Evolutionary conservation across 1,139 yeast species (phyloP), one percentile per base, ranked within the genome.

Genomic region (Casaregolazyma suthepensis): DNA sequence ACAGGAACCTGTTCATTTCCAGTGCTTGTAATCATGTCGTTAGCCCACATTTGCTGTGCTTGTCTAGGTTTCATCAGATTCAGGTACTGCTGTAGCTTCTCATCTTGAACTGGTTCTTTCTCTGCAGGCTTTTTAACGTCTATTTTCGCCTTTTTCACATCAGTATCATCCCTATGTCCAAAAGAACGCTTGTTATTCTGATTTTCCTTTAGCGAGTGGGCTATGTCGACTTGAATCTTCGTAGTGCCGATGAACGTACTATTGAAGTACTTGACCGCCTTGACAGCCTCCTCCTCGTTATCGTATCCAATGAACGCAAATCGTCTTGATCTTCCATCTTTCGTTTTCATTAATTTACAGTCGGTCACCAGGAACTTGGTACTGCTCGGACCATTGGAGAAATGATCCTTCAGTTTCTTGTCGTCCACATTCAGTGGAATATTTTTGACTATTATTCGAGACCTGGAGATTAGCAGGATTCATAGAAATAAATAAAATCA

Each of bases 371-470:
- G 68, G 23, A 63, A 62, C 50, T 82, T 82, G 19, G 37, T 37
- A 37, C 43, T 35, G 5, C n/a, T 15, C 12, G 43, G 45, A 13
- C 50, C 50, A 7, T 47, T 47, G 38, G 77, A 68, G 66, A 93
- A 93, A 66, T 85, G 93, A 26, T 78, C 79, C 57, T 77, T 76
- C 56, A 93, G 73, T 60, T 86, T 82, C 1, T 81, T 90, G 66
- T 93, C 98, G 0, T 85, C 82, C 57, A 83, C 79, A 66, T 87
- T 87, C 59, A 77, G 75, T 22, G 99, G 99, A 55, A 93, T 76
- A 46, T 96, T 96, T 69, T 89, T 94, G n/a, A 94, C 96, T 63
- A 93, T 93, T 56, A 94, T 78, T 71, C 99, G 86, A 43, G 99
- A 91, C 96, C 67, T 68, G 20, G 26, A 40, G 7, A 31, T 51